Evolutionary conservation across 306 rosid genomes (phyloP).

Genomic region (Vachellia collinsii): DNA sequence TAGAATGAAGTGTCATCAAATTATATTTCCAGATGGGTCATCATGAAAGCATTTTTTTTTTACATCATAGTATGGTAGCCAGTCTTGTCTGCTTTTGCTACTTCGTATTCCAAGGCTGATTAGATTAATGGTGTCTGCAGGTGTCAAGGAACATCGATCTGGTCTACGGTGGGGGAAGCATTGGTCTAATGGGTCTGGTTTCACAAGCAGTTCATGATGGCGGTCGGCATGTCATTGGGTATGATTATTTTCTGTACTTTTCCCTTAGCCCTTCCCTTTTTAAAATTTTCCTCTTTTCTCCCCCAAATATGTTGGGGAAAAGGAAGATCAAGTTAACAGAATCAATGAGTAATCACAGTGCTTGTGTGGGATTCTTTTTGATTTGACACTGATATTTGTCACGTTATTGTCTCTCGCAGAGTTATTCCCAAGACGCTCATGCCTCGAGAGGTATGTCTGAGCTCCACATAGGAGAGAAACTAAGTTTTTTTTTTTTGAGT

Average conservation of each 20-base stretch:
- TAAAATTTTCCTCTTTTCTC: conserved; percentile 24
- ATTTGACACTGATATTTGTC: conserved; percentile 62
- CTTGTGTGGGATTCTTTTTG: conserved; percentile 40
- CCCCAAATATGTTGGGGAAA: conserved; percentile 35
- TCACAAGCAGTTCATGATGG: conserved; percentile 99
- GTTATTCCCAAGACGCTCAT: conserved; percentile 99
- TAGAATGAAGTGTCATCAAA: conserved; percentile 23
- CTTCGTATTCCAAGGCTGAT: conserved; percentile 31
- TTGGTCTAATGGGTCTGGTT: conserved; percentile 96
- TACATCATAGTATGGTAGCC: conserved; percentile 28
- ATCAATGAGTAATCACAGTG: conserved; percentile 42
- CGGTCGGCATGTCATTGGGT: conserved; percentile 99
- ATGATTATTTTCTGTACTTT: conserved; percentile 21
- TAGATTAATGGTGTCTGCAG: conserved; percentile 48
- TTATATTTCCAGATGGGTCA: conserved; percentile 38
- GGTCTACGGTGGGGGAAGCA: conserved; percentile 99
- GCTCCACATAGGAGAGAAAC: conserved; percentile 45
- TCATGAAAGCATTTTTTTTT: conserved; percentile 28
- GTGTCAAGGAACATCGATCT: conserved; percentile 96
- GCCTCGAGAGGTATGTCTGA: conserved; percentile 99
- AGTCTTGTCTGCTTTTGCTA: conserved; percentile 22
- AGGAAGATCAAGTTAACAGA: conserved; percentile 39
- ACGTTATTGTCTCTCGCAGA: conserved; percentile 81
- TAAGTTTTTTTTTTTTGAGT: too few species aligned
- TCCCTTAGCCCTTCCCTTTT: background rate